Base-by-base conservation (phyloP, 2,329 filamentous ascomycete genomes). In the Blastomyces parvus region DNA sequence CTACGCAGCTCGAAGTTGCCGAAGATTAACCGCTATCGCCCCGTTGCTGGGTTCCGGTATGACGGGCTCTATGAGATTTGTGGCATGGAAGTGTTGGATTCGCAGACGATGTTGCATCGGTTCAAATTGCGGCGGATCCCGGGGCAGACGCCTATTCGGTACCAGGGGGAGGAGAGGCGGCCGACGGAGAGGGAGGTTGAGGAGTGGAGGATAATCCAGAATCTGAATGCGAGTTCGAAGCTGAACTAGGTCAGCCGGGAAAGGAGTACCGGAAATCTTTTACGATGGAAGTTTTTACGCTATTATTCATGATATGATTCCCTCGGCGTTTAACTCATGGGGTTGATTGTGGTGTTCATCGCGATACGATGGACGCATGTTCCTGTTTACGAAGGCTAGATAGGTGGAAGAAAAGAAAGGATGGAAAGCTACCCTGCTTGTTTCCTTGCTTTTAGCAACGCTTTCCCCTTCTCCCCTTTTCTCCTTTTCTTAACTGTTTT, bases 41-140 rank as follows among this genome's bases (percentile, higher is more conserved):
- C 84, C 0, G 64, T 69, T 0, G 65, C 73, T 11, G 83, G 83
- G 0, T 74, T 83, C n/a, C 73, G 84, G 1, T 86, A 86, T 61
- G 83, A 86, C 69, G 84, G 84, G 0, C 69, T 86, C 0, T 86
- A 86, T 65, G 68, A 73, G 6, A 78, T 85, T 5, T 72, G 71
- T 0, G 68, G 64, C 2, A 74, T 74, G 58, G 69, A 78, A 64
- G 61, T 77, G 0, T 44, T 80, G 1, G 76, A 84, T 62, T 42
- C 67, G 3, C 67, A 69, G 14, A 77, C 74, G n/a, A 75, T 76
- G 2, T 75, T 77, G 25, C 77, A 81, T 67, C 71, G 75, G 0
- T 86, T 86, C 70, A 73, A 71, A 9, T 70, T 86, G 6, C 69
- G 73, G 48, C 73, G 84, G 1, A 61, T 74, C 2, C 33, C 67